phyloP scores from a whole-genome alignment of 805 yeast species.

The Kuraishia ogatae region DNA sequence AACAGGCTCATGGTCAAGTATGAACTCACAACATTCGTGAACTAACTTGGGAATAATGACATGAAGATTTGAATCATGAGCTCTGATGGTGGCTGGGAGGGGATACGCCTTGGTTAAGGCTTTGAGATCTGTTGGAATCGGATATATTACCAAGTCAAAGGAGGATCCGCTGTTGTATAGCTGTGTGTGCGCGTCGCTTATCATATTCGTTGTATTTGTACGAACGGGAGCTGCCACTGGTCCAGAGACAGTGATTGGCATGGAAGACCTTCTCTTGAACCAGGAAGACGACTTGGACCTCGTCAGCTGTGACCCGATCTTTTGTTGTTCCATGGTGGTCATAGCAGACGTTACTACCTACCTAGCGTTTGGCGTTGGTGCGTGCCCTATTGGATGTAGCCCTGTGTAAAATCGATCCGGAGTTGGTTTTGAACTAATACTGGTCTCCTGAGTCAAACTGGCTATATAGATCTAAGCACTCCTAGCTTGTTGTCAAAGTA shows the following conservation, averaged over 20 bases:
- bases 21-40: slow-evolving; percentile 21
- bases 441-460: too few species aligned
- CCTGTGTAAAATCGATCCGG: too few species aligned
- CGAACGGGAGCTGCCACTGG: background rate
- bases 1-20: slow-evolving; percentile 13
- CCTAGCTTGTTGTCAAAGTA: too few species aligned
- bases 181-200: background rate
- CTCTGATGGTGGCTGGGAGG: background rate
- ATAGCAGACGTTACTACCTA: too few species aligned
- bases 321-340: background rate
- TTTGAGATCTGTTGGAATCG: background rate
- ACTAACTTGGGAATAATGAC: slow-evolving; percentile 20
- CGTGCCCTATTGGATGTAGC: too few species aligned
- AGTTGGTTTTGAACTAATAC: too few species aligned
- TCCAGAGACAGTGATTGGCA: background rate
- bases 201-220: background rate
- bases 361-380: too few species aligned
- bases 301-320: background rate
- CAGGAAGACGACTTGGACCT: background rate
- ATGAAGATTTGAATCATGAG: slow-evolving; percentile 2
- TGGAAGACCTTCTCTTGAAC: background rate
- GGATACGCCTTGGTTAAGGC: background rate
- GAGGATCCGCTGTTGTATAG: background rate
- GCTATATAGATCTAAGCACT: too few species aligned
- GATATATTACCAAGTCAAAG: background rate